phyloP scores from a whole-genome alignment of 306 rosid genomes.

The Styphnolobium japonicum region DNA sequence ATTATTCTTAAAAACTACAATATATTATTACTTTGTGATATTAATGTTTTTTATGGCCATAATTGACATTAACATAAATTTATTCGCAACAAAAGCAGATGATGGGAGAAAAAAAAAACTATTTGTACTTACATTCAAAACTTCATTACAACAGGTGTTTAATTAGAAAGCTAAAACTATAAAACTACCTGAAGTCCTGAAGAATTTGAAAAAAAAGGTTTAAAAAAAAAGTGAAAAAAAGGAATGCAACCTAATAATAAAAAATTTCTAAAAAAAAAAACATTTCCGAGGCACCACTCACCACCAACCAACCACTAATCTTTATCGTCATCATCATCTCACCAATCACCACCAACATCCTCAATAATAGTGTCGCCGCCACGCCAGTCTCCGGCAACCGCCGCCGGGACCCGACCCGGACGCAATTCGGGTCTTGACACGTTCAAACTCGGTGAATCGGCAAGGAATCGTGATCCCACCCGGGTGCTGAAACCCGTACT shows the following conservation, averaged over 20 bases:
- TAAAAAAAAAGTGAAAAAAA: not conserved
- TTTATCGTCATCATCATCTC: slow-evolving; percentile 29
- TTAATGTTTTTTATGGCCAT: no score
- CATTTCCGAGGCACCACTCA: slow-evolving; percentile 2
- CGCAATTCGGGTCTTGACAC: slow-evolving; percentile 66
- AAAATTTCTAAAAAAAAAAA: not conserved
- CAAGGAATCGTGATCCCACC: slow-evolving; percentile 94
- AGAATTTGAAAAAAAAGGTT: not conserved
- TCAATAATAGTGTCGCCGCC: slow-evolving; percentile 37
- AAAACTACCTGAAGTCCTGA: not conserved
- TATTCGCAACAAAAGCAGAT: not conserved
- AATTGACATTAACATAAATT: no score
- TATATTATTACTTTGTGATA: no score
- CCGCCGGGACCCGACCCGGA: slow-evolving; percentile 38
- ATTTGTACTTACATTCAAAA: slow-evolving; percentile 22
- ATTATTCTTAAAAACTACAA: no score
- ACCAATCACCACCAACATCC: not conserved
- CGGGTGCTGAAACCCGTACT: slow-evolving; percentile 71
- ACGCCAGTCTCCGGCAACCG: slow-evolving; percentile 26
- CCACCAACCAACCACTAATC: not conserved
- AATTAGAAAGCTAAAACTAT: not conserved
- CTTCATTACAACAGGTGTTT: slow-evolving; percentile 8
- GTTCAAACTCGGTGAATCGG: slow-evolving; percentile 67
- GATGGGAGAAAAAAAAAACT: not conserved
- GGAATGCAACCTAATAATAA: not conserved